Evolutionary conservation across 208 protist species (phyloP), one percentile per base, ranked within the genome.

Genomic region (Trypanosoma melophagium): DNA sequence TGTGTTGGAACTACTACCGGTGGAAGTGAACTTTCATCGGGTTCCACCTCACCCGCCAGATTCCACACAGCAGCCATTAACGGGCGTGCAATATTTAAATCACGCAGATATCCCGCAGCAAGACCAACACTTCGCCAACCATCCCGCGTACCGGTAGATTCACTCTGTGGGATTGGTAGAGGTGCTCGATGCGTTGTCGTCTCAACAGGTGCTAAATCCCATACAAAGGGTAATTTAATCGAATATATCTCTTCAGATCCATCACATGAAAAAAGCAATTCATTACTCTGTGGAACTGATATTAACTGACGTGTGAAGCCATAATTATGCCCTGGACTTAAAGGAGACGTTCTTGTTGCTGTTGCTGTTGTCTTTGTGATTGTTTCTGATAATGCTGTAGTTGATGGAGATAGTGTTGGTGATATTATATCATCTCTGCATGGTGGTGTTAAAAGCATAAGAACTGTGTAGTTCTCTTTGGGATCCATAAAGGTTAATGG

Each of bases 141-240:
- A 52, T 40, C 22, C 12, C 25, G 2, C 17, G 35, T 25, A 28
- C 19, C 3, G 9, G 50, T 22, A 7, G 16, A 49, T 7, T 45
- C 60, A 24, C 28, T 35, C 59, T 55, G 17, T 40, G 25, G 8
- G 16, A 21, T n/a, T 14, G 14, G 7, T 49, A 10, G 0, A 7
- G 7, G 41, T 14, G 5, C 12, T 25, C 3, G 9, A 21, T 44
- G 56, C 41, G 4, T 42, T 24, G 2, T 24, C 12, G n/a, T 42
- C 13, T 56, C 47, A 21, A 35, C 38, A 59, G 71, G 10, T 21
- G 31, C 35, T 12, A 45, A 22, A 56, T 24, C 10, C 35, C 69
- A 60, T 8, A 25, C n/a, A 63, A 87, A 81, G 0, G 81, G 81
- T 3, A 87, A 66, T 56, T 60, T 60, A 42, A 87, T 72, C 17